These are phyloP conservation scores for Polyporus tsugae DNA, from an alignment of 1,284 basidiomycete genomes.

Conservation along the genomic window DNA sequence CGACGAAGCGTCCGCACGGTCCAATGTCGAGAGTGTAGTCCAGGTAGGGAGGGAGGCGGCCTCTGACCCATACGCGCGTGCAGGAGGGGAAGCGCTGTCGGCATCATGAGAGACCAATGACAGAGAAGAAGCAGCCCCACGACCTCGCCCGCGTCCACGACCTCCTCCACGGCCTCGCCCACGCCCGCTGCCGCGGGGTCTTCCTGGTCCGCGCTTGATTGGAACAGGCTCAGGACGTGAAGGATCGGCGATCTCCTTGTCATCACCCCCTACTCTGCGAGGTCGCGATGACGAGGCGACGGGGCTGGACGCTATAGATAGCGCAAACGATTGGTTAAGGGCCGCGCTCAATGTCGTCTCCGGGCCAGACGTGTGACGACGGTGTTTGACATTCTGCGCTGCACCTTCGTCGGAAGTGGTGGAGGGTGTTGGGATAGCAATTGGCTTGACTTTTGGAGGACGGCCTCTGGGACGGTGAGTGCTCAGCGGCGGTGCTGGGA, in stretches of 20 bases:
- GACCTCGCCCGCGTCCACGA: constrained; percentile 12
- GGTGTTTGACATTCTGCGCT: neutral
- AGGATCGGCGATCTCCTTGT: neutral
- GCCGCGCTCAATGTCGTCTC: constrained; percentile 18
- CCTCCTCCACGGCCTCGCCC: neutral
- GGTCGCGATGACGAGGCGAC: neutral
- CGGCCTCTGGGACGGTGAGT: constrained; percentile 14
- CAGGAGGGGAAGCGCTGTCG: neutral
- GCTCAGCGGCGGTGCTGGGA: neutral
- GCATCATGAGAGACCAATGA: constrained; percentile 8
- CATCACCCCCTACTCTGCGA: neutral
- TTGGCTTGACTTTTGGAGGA: constrained; percentile 10
- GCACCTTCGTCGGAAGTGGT: constrained; percentile 17
- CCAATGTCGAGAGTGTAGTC: neutral
- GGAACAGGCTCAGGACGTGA: neutral
- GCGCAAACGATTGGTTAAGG: constrained; percentile 21
- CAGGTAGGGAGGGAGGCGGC: neutral
- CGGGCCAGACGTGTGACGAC: neutral
- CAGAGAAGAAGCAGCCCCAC: constrained; percentile 5
- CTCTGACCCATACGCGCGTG: neutral
- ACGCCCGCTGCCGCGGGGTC: constrained; percentile 11
- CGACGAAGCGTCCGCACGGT: neutral
- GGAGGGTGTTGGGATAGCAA: constrained; percentile 22
- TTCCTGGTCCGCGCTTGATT: constrained; percentile 18
- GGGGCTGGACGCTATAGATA: neutral